Conservation (phyloP, 1,284 basidiomycete species). For the Schizopora paradoxa region DNA sequence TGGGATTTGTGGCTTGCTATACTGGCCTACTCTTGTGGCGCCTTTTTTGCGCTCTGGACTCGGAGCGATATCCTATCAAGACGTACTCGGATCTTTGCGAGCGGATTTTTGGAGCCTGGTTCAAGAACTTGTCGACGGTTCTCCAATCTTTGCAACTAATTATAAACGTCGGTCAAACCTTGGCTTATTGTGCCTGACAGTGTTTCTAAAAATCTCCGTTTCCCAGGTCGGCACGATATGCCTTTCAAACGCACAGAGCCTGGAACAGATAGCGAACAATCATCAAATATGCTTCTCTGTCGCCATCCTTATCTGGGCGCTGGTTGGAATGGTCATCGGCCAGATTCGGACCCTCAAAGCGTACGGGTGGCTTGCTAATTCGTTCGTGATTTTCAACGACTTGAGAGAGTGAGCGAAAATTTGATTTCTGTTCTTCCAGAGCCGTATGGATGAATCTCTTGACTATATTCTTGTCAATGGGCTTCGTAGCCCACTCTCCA, state of each 20-base stretch:
- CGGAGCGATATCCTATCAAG: conserved; percentile 48
- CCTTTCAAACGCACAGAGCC: conserved; percentile 42
- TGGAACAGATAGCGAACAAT: conserved; percentile 39
- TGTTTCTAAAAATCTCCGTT: neutral
- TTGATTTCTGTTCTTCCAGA: no score
- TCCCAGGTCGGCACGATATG: conserved; percentile 25
- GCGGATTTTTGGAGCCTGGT: conserved; percentile 44
- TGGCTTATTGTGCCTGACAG: neutral
- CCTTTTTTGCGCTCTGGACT: conserved; percentile 54
- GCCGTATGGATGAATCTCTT: conserved; percentile 34
- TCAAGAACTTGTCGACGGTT: conserved; percentile 33
- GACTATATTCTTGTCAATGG: conserved; percentile 56
- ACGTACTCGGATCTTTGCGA: conserved; percentile 56
- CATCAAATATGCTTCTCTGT: conserved; percentile 25
- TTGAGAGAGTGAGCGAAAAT: no score
- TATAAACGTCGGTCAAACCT: conserved; percentile 42
- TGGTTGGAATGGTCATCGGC: conserved; percentile 28
- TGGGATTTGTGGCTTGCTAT: conserved; percentile 37
- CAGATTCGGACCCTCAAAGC: conserved; percentile 48
- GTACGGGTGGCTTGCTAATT: conserved; percentile 45
- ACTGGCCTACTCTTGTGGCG: conserved; percentile 54
- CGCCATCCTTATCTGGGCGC: conserved; percentile 25
- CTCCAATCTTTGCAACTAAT: conserved; percentile 53
- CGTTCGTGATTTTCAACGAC: conserved; percentile 7
- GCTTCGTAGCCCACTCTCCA: conserved; percentile 47